Evolutionary conservation across 2,329 filamentous ascomycete genomes (phyloP).

Genomic region (Xylaria sp.): DNA sequence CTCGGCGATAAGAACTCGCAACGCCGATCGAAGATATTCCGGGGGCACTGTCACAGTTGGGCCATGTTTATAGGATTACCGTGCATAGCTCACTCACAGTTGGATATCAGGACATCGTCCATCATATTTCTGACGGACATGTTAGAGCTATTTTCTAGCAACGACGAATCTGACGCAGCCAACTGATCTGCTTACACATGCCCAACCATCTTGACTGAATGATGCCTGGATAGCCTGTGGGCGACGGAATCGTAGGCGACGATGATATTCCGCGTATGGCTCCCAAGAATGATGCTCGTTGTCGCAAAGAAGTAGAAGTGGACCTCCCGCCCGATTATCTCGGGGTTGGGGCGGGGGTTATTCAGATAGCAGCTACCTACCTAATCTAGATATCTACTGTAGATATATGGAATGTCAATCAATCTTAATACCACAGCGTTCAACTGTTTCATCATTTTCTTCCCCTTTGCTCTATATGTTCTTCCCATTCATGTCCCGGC

Average conservation of each 20-base stretch:
- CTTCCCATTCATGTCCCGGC: background rate
- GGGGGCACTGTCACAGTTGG: constrained; percentile 39
- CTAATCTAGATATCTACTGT: background rate
- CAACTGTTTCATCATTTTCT: background rate
- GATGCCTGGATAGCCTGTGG: background rate
- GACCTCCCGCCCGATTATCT: background rate
- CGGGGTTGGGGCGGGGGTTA: constrained; percentile 3
- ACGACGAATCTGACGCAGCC: too few relatives aligned
- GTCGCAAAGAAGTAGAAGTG: background rate
- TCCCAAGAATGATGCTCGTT: background rate
- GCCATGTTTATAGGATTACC: background rate
- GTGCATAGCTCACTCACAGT: constrained; percentile 34
- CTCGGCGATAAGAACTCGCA: constrained; percentile 43
- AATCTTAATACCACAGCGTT: background rate
- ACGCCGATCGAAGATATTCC: constrained; percentile 42
- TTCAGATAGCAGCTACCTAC: background rate
- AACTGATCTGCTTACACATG: constrained; percentile 34
- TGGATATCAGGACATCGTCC: constrained; percentile 49
- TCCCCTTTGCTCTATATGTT: background rate
- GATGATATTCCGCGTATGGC: background rate
- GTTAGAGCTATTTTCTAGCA: background rate
- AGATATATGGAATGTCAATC: too few relatives aligned
- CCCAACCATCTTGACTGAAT: constrained; percentile 31
- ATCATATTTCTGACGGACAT: constrained; percentile 44
- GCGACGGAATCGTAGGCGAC: background rate